Conservation (phyloP, 2,329 filamentous ascomycete species). For the Aschersonia sp. region DNA sequence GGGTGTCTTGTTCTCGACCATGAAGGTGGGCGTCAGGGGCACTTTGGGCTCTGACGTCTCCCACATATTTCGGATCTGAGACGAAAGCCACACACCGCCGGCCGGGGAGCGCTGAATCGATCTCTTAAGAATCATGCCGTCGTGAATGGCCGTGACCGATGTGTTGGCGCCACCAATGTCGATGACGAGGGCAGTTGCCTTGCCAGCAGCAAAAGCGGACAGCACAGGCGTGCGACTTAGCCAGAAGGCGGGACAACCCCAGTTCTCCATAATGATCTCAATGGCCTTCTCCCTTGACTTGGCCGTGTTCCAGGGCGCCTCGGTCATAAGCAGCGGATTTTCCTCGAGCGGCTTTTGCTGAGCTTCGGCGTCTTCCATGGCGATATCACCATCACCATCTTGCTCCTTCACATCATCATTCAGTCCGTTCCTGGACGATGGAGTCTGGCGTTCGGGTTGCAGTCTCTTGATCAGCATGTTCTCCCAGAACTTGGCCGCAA, state of each 20-base stretch:
- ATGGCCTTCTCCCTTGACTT: constrained; percentile 90
- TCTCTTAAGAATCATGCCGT: constrained; percentile 87
- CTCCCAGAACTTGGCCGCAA: constrained; percentile 80
- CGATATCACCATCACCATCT: constrained; percentile 46
- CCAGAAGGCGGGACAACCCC: constrained; percentile 92
- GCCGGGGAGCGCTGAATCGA: constrained; percentile 74
- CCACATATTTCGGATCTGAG: constrained; percentile 75
- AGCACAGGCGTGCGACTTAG: constrained; percentile 79
- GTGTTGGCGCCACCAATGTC: constrained; percentile 84
- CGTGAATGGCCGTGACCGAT: constrained; percentile 80
- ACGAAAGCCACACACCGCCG: constrained; percentile 80
- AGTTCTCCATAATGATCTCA: constrained; percentile 93
- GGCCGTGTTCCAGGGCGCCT: constrained; percentile 79
- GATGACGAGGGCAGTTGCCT: constrained; percentile 82
- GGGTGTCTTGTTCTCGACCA: constrained; percentile 73
- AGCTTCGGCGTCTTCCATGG: constrained; percentile 36
- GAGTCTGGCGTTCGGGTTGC: constrained; percentile 58
- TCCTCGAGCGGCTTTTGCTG: constrained; percentile 74
- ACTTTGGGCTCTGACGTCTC: constrained; percentile 53
- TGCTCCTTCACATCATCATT: constrained; percentile 52
- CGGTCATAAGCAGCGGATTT: constrained; percentile 83
- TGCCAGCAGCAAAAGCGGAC: constrained; percentile 82
- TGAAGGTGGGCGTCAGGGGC: constrained; percentile 69
- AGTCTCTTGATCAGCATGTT: constrained; percentile 80
- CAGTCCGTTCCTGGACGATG: constrained; percentile 61